These are phyloP conservation scores for Pleurotus tuoliensis DNA, from an alignment of 768 basidiomycete genomes.

Conservation along the genomic window DNA sequence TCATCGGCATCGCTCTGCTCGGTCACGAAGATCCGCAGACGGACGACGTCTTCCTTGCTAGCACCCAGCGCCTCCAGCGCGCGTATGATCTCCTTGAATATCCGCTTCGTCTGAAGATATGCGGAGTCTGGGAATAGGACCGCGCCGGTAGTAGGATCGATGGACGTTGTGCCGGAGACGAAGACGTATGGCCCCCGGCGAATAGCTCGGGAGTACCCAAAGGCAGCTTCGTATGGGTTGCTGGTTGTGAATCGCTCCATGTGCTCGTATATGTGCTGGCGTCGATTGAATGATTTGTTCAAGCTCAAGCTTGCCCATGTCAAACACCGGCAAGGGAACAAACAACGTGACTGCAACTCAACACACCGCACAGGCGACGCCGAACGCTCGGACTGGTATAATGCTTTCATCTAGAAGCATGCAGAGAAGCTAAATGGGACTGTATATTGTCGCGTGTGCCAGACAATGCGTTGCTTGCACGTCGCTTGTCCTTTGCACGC, in stretches of 20 bases:
- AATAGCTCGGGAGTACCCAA: constrained; percentile 50
- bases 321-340: no score
- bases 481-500: no score
- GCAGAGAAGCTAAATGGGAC: no score
- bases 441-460: no score
- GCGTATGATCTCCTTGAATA: constrained; percentile 39
- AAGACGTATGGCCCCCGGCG: constrained; percentile 49
- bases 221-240: constrained; percentile 48
- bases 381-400: no score
- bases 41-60: constrained; percentile 37
- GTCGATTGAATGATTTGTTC: no score
- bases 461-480: no score
- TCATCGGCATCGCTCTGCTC: constrained; percentile 33
- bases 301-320: no score
- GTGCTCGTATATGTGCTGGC: no score
- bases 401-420: no score
- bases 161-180: constrained; percentile 50
- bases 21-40: constrained; percentile 48
- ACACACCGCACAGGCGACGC: no score
- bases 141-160: constrained; percentile 34
- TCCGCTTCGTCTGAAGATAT: constrained; percentile 38
- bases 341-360: no score
- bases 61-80: constrained; percentile 43
- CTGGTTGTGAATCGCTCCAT: constrained; percentile 24
- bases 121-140: constrained; percentile 41